phyloP scores from a whole-genome alignment of 2,329 filamentous ascomycete genomes.

The Alternaria gansuensis region DNA sequence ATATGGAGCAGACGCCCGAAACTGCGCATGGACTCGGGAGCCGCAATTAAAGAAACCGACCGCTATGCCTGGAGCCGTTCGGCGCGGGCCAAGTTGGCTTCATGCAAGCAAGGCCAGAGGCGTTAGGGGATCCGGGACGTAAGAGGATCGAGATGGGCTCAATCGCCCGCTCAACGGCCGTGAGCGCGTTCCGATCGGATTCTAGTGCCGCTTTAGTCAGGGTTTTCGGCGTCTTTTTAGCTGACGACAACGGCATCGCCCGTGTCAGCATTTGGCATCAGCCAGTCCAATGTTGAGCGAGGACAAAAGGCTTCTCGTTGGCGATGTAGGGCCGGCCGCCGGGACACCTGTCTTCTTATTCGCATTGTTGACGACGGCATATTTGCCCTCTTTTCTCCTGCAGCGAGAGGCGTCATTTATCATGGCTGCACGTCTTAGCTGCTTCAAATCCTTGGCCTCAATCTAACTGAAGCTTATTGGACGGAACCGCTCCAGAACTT shows the following conservation, averaged over 20 bases:
- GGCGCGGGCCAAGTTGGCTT: slow-evolving; percentile 42
- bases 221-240: slow-evolving; percentile 22
- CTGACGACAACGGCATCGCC: slow-evolving; percentile 14
- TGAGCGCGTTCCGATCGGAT: slow-evolving; percentile 41
- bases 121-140: slow-evolving; percentile 41
- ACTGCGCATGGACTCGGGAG: slow-evolving; percentile 39
- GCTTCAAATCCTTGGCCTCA: slow-evolving; percentile 47
- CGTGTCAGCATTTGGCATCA: slow-evolving; percentile 15
- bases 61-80: slow-evolving; percentile 35
- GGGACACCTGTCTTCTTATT: slow-evolving; percentile 16
- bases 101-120: slow-evolving; percentile 47
- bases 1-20: slow-evolving; percentile 23
- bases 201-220: slow-evolving; percentile 38
- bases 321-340: slow-evolving; percentile 30
- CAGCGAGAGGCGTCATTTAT: slow-evolving; percentile 32
- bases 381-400: slow-evolving; percentile 59
- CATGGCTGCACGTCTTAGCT: slow-evolving; percentile 43
- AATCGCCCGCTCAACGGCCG: slow-evolving; percentile 42
- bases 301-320: slow-evolving; percentile 11
- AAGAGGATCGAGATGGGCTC: slow-evolving; percentile 35
- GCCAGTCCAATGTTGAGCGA: slow-evolving; percentile 8
- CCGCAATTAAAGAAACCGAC: slow-evolving; percentile 42
- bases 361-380: slow-evolving; percentile 24
- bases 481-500: slow-evolving; percentile 38
- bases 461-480: slow-evolving; percentile 50